phyloP scores from a whole-genome alignment of 495 filamentous ascomycete species.

The Aspergillus nidulans region DNA sequence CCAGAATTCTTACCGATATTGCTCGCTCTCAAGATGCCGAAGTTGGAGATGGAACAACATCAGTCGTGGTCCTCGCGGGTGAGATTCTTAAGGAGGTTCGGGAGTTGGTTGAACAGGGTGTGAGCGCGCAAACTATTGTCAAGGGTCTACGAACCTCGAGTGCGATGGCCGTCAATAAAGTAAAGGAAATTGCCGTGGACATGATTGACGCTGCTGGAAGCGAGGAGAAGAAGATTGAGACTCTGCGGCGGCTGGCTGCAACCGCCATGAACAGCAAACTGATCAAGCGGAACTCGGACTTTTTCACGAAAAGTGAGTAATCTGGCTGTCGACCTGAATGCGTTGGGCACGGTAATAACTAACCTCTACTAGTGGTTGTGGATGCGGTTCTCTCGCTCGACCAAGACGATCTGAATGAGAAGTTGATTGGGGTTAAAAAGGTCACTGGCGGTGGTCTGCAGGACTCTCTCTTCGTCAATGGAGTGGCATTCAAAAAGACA shows the following conservation, averaged over 20 bases:
- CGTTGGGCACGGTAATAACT: constrained; percentile 3
- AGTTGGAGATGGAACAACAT: constrained; percentile 96
- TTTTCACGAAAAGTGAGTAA: constrained; percentile 90
- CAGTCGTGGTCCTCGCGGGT: constrained; percentile 90
- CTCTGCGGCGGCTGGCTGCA: constrained; percentile 79
- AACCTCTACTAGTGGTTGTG: constrained; percentile 72
- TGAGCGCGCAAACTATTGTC: constrained; percentile 95
- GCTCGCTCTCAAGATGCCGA: constrained; percentile 98
- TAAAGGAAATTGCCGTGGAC: constrained; percentile 93
- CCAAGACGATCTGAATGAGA: constrained; percentile 95
- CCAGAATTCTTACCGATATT: constrained; percentile 96
- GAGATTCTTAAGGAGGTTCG: constrained; percentile 96
- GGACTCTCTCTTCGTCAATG: constrained; percentile 95
- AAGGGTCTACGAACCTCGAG: constrained; percentile 90
- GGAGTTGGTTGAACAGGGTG: constrained; percentile 91
- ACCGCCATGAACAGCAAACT: constrained; percentile 99
- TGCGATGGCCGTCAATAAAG: constrained; percentile 93
- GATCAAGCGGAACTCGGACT: constrained; percentile 93
- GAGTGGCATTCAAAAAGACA: constrained; percentile 99
- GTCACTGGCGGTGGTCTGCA: constrained; percentile 94
- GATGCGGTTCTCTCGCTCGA: constrained; percentile 96
- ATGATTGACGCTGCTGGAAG: constrained; percentile 50
- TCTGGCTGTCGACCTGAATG: neutral
- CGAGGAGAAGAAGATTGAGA: constrained; percentile 84
- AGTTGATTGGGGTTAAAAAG: constrained; percentile 96